phyloP scores from a whole-genome alignment of 306 rosid genomes.

The Begonia loranthoides region DNA sequence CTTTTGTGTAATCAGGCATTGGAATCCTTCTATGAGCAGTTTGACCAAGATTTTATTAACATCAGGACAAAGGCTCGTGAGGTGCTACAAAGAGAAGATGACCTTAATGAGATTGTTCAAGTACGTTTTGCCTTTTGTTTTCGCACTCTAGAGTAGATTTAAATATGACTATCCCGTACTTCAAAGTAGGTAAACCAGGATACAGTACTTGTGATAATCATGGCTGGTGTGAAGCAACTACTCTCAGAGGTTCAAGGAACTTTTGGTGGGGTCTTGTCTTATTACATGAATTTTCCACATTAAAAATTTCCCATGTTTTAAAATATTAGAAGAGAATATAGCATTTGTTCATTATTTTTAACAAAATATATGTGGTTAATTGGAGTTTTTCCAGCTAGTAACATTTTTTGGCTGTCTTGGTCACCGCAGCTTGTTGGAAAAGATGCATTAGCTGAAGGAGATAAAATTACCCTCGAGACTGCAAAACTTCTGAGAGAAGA shows the following conservation, averaged over 20 bases:
- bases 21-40: slow-evolving; percentile 85
- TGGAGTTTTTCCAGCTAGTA: neutral
- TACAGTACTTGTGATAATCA: too few relatives aligned
- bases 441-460: slow-evolving; percentile 97
- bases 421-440: slow-evolving; percentile 88
- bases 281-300: neutral
- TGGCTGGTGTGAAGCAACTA: too few relatives aligned
- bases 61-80: slow-evolving; percentile 99
- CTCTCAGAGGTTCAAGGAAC: too few relatives aligned
- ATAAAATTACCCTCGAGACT: slow-evolving; percentile 94
- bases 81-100: slow-evolving; percentile 95
- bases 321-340: neutral
- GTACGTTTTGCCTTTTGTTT: slow-evolving; percentile 23
- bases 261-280: neutral
- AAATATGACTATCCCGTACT: neutral
- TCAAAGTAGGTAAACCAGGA: too few relatives aligned
- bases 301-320: neutral
- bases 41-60: slow-evolving; percentile 91
- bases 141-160: neutral
- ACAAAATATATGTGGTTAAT: too few relatives aligned
- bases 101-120: slow-evolving; percentile 95
- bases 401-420: neutral
- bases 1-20: slow-evolving; percentile 50
- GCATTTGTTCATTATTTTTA: too few relatives aligned
- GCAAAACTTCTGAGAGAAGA: slow-evolving; percentile 99